Percentiles rank a stretch among this genome's conserved stretches.
Conservation (phyloP, 1,284 basidiomycete genomes). For the Cryptococcus sp. region DNA sequence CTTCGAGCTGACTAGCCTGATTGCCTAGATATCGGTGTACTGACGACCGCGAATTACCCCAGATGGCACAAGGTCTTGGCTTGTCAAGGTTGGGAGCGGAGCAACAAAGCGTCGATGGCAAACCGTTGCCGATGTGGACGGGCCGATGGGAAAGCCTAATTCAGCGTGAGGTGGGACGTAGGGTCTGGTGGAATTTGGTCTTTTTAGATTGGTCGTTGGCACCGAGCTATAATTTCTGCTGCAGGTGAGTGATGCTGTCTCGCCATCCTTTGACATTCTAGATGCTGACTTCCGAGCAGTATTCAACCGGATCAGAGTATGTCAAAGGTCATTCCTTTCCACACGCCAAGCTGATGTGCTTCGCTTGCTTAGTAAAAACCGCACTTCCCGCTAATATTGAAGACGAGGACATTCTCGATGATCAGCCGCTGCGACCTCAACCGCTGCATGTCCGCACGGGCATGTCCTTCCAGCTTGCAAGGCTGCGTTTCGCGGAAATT, state of each 20-base stretch:
- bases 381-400: conserved; percentile 53
- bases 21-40: not conserved
- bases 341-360: conserved; percentile 6
- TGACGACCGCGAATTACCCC: conserved; percentile 2
- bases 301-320: conserved; percentile 55
- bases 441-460: conserved; percentile 49
- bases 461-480: conserved; percentile 54
- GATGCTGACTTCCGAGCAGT: conserved; percentile 13
- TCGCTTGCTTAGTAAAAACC: conserved; percentile 41
- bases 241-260: conserved; percentile 15
- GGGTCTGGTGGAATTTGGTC: conserved; percentile 54
- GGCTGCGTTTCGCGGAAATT: conserved; percentile 52
- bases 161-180: conserved; percentile 52
- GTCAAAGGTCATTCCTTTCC: not conserved
- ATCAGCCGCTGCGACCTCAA: conserved; percentile 46
- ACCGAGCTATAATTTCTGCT: conserved; percentile 51
- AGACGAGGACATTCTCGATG: conserved; percentile 53
- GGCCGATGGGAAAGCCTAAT: conserved; percentile 53
- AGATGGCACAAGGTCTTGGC: conserved; percentile 55
- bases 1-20: not conserved
- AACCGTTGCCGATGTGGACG: conserved; percentile 51
- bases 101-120: conserved; percentile 43
- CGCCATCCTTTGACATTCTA: not conserved
- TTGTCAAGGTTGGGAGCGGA: conserved; percentile 53
- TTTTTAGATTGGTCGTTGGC: conserved; percentile 53